These are phyloP conservation scores for Nymphaea thermarum DNA, from an alignment of 164 flowering plant genomes.

Conservation along the genomic window DNA sequence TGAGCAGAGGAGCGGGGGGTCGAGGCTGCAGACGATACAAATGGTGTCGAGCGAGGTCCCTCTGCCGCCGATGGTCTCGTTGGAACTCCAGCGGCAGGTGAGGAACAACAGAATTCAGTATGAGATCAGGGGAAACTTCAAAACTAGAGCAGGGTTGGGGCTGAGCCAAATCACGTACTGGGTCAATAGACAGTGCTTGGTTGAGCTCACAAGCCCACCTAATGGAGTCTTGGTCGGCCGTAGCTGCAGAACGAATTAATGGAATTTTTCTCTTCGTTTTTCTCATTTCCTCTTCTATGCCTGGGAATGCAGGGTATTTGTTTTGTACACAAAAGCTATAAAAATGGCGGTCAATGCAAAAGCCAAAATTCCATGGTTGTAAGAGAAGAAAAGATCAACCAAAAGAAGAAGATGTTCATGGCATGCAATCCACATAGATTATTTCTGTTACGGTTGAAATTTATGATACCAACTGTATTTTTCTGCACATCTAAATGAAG, in stretches of 20 bases:
- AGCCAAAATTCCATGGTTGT: no score
- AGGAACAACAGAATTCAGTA: constrained; percentile 42
- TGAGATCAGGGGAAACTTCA: constrained; percentile 45
- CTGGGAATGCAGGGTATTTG: no score
- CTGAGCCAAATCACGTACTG: constrained; percentile 46
- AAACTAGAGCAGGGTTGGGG: constrained; percentile 42
- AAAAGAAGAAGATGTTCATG: no score
- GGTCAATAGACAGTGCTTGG: constrained; percentile 55
- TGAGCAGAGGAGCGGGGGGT: constrained; percentile 33
- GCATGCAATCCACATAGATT: no score
- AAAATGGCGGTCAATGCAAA: no score
- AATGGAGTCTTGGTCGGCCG: constrained; percentile 44
- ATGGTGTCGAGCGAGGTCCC: constrained; percentile 64
- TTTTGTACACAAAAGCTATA: no score
- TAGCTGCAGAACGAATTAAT: constrained; percentile 53
- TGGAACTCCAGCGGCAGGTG: constrained; percentile 50
- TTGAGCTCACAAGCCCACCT: constrained; percentile 77
- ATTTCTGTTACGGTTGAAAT: no score
- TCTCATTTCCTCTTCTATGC: no score
- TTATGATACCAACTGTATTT: no score
- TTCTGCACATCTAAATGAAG: no score
- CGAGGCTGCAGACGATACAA: constrained; percentile 33
- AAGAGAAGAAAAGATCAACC: no score
- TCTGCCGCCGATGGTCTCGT: constrained; percentile 36
- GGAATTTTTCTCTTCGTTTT: constrained; percentile 2